Evolutionary conservation across 169 alveolate genomes (phyloP).

Genomic region (Eimeria falciformis): DNA sequence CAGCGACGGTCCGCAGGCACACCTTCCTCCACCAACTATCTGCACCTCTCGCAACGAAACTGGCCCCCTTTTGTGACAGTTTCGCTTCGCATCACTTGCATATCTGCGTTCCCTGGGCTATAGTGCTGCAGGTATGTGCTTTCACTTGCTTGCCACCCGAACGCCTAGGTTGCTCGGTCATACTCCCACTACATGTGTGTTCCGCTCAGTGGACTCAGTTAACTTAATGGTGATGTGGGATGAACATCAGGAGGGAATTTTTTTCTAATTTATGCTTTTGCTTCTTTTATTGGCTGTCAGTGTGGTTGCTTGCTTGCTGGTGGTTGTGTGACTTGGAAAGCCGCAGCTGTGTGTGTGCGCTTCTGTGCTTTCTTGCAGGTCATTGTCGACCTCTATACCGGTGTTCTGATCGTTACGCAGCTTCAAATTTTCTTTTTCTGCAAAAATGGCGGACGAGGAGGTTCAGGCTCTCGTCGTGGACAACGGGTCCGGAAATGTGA

Average conservation of each 20-base stretch:
- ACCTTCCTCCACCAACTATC: constrained; percentile 73
- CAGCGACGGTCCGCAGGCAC: constrained; percentile 76
- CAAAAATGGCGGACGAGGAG: constrained; percentile 90
- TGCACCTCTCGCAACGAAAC: constrained; percentile 65
- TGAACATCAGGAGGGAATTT: background rate
- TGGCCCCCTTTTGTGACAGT: constrained; percentile 56
- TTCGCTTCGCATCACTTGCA: constrained; percentile 66
- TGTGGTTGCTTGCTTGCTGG: constrained; percentile 24
- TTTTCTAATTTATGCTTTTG: constrained; percentile 23
- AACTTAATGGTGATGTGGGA: background rate
- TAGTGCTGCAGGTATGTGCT: constrained; percentile 66
- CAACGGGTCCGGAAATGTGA: constrained; percentile 99
- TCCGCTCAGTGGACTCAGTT: background rate
- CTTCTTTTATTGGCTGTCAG: constrained; percentile 23
- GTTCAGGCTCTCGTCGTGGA: constrained; percentile 97
- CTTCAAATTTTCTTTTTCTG: constrained; percentile 45
- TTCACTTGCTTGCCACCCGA: constrained; percentile 32
- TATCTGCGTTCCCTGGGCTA: constrained; percentile 73
- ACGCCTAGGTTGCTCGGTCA: constrained; percentile 53
- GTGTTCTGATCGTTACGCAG: constrained; percentile 45
- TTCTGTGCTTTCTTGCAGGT: constrained; percentile 54
- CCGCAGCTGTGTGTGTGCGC: constrained; percentile 59
- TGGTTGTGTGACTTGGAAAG: background rate
- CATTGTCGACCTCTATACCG: constrained; percentile 62
- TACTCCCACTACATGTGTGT: constrained; percentile 58